phyloP scores from a whole-genome alignment of 1,284 basidiomycete genomes.

The Golubevia pallescens region DNA sequence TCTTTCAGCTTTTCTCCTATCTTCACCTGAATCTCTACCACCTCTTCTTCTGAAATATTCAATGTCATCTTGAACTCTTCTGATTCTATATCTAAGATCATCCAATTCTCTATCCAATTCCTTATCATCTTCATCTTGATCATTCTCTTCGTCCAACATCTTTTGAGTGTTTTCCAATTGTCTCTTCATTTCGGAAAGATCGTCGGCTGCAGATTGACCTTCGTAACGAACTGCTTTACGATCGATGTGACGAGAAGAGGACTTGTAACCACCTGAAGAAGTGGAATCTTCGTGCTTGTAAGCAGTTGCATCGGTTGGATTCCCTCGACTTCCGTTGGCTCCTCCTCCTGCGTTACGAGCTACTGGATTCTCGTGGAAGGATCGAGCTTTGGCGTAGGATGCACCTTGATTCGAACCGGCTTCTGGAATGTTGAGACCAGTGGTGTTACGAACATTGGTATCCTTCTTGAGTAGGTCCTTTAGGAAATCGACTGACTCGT shows the following conservation, averaged over 20 bases:
- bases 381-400: conserved; percentile 72
- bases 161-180: conserved; percentile 81
- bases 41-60: conserved; percentile 84
- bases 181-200: conserved; percentile 85
- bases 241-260: conserved; percentile 86
- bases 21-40: conserved; percentile 76
- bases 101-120: conserved; percentile 86
- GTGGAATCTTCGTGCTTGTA: conserved; percentile 80
- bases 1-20: conserved; percentile 83
- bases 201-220: conserved; percentile 71
- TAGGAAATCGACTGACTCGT: conserved; percentile 87
- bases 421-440: conserved; percentile 64
- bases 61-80: conserved; percentile 88
- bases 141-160: conserved; percentile 78
- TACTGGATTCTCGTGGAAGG: conserved; percentile 70
- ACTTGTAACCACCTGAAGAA: conserved; percentile 74
- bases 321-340: no score
- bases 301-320: conserved; percentile 79
- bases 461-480: conserved; percentile 90
- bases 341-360: conserved; percentile 63
- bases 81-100: conserved; percentile 83
- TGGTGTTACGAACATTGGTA: conserved; percentile 67
- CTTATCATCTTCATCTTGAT: conserved; percentile 80
- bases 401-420: conserved; percentile 57
- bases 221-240: conserved; percentile 81